These are phyloP conservation scores for Piloderma croceum DNA, from an alignment of 768 basidiomycete species.

Conservation along the genomic window DNA sequence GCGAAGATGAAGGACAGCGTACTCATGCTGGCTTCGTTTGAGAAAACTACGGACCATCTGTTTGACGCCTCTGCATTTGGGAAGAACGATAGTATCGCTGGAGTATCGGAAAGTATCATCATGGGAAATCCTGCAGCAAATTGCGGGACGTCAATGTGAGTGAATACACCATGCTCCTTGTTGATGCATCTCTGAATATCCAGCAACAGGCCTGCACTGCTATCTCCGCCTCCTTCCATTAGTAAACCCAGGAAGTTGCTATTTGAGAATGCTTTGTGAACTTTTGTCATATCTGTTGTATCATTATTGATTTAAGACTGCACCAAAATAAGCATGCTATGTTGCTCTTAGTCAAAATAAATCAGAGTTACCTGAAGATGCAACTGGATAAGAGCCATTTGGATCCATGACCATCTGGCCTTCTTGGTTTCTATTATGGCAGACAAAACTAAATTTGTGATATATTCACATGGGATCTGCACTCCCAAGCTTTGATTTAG, in stretches of 20 bases:
- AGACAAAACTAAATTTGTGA: too few relatives aligned
- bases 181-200: constrained; percentile 4
- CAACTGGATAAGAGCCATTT: too few relatives aligned
- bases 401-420: too few relatives aligned
- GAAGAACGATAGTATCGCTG: constrained; percentile 90
- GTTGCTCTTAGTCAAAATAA: too few relatives aligned
- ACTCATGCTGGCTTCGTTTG: constrained; percentile 97
- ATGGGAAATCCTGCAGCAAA: constrained; percentile 96
- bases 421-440: too few relatives aligned
- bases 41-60: constrained; percentile 98
- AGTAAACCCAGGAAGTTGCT: constrained; percentile 30
- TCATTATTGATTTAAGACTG: too few relatives aligned
- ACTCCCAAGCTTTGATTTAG: too few relatives aligned
- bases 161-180: constrained; percentile 8
- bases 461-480: too few relatives aligned
- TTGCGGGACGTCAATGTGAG: constrained; percentile 91
- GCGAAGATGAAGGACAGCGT: constrained; percentile 99
- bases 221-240: constrained; percentile 25
- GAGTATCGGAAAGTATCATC: constrained; percentile 99
- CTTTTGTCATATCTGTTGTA: neutral
- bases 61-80: constrained; percentile 97
- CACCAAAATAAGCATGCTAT: too few relatives aligned
- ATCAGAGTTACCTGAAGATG: too few relatives aligned
- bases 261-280: constrained; percentile 29
- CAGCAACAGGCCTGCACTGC: constrained; percentile 30